A percentile compares a stretch with the other conserved stretches of the same genome.
These are phyloP conservation scores for Alloteropsis angusta DNA, from an alignment of 202 grass and related monocot species.

Conservation along the genomic window DNA sequence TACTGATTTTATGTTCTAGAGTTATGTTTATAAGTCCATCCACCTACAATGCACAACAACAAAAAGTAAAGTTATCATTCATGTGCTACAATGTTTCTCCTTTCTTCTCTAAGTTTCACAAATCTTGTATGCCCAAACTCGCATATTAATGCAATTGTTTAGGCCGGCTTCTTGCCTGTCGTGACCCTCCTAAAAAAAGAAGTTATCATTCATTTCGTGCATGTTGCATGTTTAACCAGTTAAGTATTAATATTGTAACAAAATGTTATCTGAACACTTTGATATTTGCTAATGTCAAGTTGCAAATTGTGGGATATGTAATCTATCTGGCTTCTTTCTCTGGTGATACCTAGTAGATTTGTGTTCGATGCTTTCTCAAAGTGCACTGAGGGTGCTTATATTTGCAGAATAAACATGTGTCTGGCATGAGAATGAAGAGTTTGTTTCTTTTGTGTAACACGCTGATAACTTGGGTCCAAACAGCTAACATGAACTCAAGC, in stretches of 20 bases:
- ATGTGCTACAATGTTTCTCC: no score
- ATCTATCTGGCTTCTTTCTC: no score
- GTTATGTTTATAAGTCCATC: not conserved
- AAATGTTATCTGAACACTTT: not conserved
- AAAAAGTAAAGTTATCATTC: no score
- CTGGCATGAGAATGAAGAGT: not conserved
- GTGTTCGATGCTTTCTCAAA: not conserved
- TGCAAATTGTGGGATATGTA: no score
- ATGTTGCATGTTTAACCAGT: not conserved
- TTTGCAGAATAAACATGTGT: not conserved
- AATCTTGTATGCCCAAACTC: no score
- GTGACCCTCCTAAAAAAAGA: no score
- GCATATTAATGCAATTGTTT: no score
- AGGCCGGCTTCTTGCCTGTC: no score
- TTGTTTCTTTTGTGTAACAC: not conserved
- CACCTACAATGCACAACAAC: not conserved
- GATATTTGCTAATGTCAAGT: no score
- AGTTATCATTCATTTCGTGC: not conserved
- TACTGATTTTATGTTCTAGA: not conserved
- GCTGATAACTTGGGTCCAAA: not conserved
- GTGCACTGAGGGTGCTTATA: not conserved
- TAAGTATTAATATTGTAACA: no score
- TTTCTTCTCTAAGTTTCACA: no score
- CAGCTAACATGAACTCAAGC: conserved; percentile 17
- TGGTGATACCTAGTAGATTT: no score